phyloP scores from a whole-genome alignment of 441 rosid genomes.

The Eutrema salsugineum region DNA sequence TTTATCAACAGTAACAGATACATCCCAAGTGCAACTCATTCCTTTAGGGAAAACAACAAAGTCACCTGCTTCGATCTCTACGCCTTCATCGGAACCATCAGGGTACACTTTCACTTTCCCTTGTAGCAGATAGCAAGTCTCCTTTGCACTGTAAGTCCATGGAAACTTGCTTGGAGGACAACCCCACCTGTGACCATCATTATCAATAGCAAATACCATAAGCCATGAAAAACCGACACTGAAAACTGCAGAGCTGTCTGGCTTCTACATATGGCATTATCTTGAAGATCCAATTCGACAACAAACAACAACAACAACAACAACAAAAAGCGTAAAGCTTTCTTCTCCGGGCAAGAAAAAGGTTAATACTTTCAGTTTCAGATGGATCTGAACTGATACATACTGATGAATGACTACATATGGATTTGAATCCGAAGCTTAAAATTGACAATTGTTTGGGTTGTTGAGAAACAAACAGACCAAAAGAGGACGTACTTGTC shows the following conservation, averaged over 20 bases:
- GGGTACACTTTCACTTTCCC: slow-evolving; percentile 79
- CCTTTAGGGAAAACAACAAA: slow-evolving; percentile 82
- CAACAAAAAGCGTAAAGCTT: background rate
- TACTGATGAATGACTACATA: background rate
- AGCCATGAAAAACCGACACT: background rate
- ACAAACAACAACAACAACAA: background rate
- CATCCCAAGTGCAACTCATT: slow-evolving; percentile 94
- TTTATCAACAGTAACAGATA: slow-evolving; percentile 70
- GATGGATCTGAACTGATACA: background rate
- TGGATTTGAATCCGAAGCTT: background rate
- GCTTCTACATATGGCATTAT: background rate
- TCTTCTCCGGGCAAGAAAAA: background rate
- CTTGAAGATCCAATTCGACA: background rate
- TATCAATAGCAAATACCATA: background rate
- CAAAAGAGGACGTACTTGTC: no score
- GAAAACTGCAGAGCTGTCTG: background rate
- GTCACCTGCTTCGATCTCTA: slow-evolving; percentile 78
- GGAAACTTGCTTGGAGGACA: slow-evolving; percentile 92
- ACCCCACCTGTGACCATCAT: slow-evolving; percentile 67
- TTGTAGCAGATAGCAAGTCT: slow-evolving; percentile 69
- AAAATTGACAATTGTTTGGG: background rate
- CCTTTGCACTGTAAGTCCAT: slow-evolving; percentile 68
- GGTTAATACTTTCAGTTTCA: background rate
- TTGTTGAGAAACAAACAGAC: background rate
- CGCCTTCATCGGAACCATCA: slow-evolving; percentile 55